Evolutionary conservation across 257 asterid species (phyloP), one percentile per base, ranked within the genome.

Genomic region (Vinca minor): DNA sequence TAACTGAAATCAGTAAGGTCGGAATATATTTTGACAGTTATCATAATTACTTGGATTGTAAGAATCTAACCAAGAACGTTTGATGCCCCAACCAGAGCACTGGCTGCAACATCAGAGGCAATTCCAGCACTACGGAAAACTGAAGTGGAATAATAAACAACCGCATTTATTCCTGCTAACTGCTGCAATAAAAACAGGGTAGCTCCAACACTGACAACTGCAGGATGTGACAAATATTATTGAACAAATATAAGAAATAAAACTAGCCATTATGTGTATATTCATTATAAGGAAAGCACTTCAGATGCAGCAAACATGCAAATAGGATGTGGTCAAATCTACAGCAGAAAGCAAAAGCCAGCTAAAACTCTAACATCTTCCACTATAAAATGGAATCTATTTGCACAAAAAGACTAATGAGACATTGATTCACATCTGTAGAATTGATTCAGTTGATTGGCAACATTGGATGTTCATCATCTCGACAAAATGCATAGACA

Each of bases 171-270:
- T 75, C 98, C 98, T 50, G 96, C 92, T 44, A 92, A 84, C 79
- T 92, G 98, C 85, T 89, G 98, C 67, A 92, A 72, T 72, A 86
- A 73, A 82, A 87, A 92, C 73, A 92, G 81, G 68, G 91, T 84
- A 52, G 91, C 95, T 68, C 98, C 98, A 46, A 89, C 91, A 82
- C 95, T 83, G 63, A 92, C 96, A 78, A 85, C 98, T 92, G 95
- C 82, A 83, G 53, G 59, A 67, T 11, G 15, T 1, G 28, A n/a
- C 21, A 31, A 47, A 31, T 23, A n/a, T 63, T 29, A 2, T 32
- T 13, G 5, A 62, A 20, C 49, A 20, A 50, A 53, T 42, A 32
- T 41, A 23, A 15, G 31, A 36, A 44, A 26, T 20, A 2, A 35
- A 36, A 34, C 34, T 39, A 36, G 7, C 6, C 25, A 18, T 18